These are phyloP conservation scores for Daucus carota DNA, from an alignment of 129 eudicot genomes.

Conservation along the genomic window DH1_v3.0 NC_030387.2:35379001-35379500, in stretches of 20 bases:
- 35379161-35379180: not conserved
- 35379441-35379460: not conserved
- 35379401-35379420: not conserved
- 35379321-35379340: slow-evolving; percentile 47
- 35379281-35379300: slow-evolving; percentile 7
- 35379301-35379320: slow-evolving; percentile 20
- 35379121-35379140: not conserved
- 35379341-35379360: slow-evolving; percentile 42
- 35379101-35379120: too few species aligned
- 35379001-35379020: too few species aligned
- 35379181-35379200: slow-evolving; percentile 15
- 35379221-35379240: slow-evolving; percentile 6
- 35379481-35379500: not conserved
- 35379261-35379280: not conserved
- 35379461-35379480: not conserved
- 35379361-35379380: slow-evolving; percentile 4
- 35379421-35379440: not conserved
- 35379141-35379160: not conserved
- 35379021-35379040: too few species aligned
- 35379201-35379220: slow-evolving; percentile 7
- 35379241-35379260: not conserved
- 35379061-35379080: too few species aligned
- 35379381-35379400: not conserved
- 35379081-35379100: too few species aligned
- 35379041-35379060: too few species aligned